phyloP scores from a whole-genome alignment of 2,329 filamentous ascomycete species.

The Xylaria sp. region DNA sequence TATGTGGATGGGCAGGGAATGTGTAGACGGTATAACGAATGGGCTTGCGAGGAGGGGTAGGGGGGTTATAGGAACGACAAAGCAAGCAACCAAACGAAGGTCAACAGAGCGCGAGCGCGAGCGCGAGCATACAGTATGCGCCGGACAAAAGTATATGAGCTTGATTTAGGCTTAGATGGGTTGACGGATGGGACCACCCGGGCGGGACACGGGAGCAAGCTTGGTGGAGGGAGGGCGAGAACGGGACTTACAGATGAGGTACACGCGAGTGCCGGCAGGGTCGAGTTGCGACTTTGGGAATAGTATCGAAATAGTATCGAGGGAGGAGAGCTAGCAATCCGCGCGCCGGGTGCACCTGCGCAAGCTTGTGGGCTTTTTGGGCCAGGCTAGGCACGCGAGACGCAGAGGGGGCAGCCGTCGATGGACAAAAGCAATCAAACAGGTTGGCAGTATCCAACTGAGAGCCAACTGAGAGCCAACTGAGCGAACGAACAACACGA shows the following conservation, averaged over 20 bases:
- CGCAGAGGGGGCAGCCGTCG: too few species aligned
- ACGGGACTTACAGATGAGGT: conserved; percentile 21
- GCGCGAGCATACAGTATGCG: conserved; percentile 9
- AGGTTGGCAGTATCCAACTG: background rate
- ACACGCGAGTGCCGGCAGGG: conserved; percentile 24
- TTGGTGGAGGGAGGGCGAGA: conserved; percentile 14
- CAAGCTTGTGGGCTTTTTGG: background rate
- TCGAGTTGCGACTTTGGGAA: conserved; percentile 1
- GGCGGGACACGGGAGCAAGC: conserved; percentile 13
- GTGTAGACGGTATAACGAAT: conserved; percentile 9
- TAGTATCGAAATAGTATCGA: too few species aligned
- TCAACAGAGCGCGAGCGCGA: conserved; percentile 19
- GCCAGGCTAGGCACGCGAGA: background rate
- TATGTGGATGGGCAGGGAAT: conserved; percentile 7
- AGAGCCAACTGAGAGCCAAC: background rate
- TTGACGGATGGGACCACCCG: conserved; percentile 17
- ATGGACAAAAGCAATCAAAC: conserved; percentile 9
- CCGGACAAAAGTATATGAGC: conserved; percentile 13
- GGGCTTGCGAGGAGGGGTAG: conserved; percentile 9
- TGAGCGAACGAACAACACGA: background rate
- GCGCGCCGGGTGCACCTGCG: background rate
- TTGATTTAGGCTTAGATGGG: conserved; percentile 21
- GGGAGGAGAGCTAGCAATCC: background rate
- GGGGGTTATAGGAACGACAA: background rate
- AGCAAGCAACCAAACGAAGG: background rate